Conservation (phyloP, 2,329 filamentous ascomycete species). For the Talaromyces funiculosus region DNA sequence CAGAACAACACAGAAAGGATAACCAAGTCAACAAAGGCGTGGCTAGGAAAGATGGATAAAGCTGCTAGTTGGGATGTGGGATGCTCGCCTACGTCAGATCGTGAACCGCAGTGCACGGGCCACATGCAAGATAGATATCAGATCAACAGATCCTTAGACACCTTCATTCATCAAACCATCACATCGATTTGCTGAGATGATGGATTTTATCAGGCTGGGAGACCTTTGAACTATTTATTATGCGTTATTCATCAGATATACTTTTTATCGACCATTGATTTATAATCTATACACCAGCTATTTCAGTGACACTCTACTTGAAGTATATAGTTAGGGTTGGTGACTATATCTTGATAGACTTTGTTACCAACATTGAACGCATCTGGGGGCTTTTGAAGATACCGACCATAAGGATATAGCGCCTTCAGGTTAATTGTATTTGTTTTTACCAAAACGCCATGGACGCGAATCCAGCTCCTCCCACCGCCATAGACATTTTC, state of each 20-base stretch:
- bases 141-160: not conserved
- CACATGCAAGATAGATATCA: not conserved
- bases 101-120: slow-evolving; percentile 6
- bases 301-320: not conserved
- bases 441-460: not conserved
- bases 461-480: slow-evolving; percentile 12
- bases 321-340: not conserved
- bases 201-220: not conserved
- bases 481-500: slow-evolving; percentile 26
- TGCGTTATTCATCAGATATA: not conserved
- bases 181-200: not conserved
- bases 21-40: not conserved
- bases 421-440: not conserved
- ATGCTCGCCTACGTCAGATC: slow-evolving; percentile 16
- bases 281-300: not conserved
- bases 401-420: not conserved
- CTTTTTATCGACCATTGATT: not conserved
- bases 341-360: not conserved
- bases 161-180: too few relatives aligned
- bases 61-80: not conserved
- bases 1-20: too few relatives aligned
- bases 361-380: not conserved
- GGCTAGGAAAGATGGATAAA: not conserved
- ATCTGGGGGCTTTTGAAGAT: not conserved
- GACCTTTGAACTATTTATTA: not conserved